Evolutionary conservation across 2,329 filamentous ascomycete species (phyloP), one percentile per base, ranked within the genome.

Genomic region (Amauroascus verrucosus): DNA sequence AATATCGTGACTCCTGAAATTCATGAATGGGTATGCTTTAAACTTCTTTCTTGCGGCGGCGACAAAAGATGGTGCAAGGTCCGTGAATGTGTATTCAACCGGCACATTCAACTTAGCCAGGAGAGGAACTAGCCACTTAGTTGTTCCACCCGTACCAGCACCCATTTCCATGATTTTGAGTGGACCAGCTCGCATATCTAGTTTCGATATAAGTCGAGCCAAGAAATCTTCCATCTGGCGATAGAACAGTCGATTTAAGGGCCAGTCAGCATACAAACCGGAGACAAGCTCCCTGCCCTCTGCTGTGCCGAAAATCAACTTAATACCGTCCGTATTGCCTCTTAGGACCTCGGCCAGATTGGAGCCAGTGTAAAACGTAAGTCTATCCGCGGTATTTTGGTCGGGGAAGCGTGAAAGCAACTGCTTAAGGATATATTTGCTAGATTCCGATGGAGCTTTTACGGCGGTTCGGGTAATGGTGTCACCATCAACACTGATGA

Each of bases 31-130:
- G 20, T 66, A 63, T 1, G 62, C 53, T 5, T 60, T 63, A 53
- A 67, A 68, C 38, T 58, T 59, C 30, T 62, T 61, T 41, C 60
- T 61, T 0, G 69, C 68, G 2, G 61, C 62, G 0, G 65, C 62
- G 1, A 74, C 63, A 8, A 73, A 60, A 0, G 65, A 65, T 0
- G 64, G 48, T 0, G 69, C 65, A 0, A 73, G 57, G 45, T 74
- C 71, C 0, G 65, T 72, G 52, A 72, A 71, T 0, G 64, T 70
- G 56, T 72, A 74, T 41, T 67, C 60, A 13, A 73, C 57, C 1
- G 60, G 43, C 1, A 70, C 57, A 7, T 56, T 62, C 1, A 64
- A 57, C 1, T 51, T 50, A 6, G 59, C 58, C 0, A 74, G 58
- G 0, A 60, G 28, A 0, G 60, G 55, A 0, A 70, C 57, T 0